A percentile compares a stretch with the other conserved stretches of the same genome.
These are phyloP conservation scores for Millerozyma miso DNA, from an alignment of 805 yeast species.

Conservation along the genomic window DNA sequence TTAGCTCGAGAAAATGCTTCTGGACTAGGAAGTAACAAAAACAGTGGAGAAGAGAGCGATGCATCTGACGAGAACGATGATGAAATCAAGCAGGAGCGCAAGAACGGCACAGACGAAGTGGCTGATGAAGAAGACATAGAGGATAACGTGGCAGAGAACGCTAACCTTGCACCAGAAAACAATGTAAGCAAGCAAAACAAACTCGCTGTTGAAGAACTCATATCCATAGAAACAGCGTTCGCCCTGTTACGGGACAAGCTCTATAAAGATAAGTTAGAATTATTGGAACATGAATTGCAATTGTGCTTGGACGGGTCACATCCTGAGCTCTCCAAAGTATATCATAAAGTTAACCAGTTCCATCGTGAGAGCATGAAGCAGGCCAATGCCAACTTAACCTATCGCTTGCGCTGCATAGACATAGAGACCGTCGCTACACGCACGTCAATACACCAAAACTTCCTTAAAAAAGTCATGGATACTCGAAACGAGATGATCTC, in stretches of 20 bases:
- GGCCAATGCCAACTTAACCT: slow-evolving; percentile 42
- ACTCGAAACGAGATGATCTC: slow-evolving; percentile 59
- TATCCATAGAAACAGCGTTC: slow-evolving; percentile 79
- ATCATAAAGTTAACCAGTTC: slow-evolving; percentile 65
- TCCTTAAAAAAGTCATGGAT: slow-evolving; percentile 62
- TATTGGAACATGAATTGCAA: slow-evolving; percentile 76
- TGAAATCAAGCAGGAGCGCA: slow-evolving; percentile 3
- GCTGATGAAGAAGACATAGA: slow-evolving; percentile 5
- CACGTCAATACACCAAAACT: slow-evolving; percentile 80
- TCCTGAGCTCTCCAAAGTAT: slow-evolving; percentile 77
- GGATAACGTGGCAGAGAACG: slow-evolving; percentile 11
- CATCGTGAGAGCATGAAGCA: slow-evolving; percentile 62
- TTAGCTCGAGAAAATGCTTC: neutral
- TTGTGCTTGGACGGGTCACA: slow-evolving; percentile 88
- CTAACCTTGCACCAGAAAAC: slow-evolving; percentile 9
- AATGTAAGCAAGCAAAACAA: slow-evolving; percentile 43
- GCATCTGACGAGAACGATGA: slow-evolving; percentile 12
- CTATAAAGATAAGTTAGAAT: slow-evolving; percentile 75
- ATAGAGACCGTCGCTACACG: slow-evolving; percentile 78
- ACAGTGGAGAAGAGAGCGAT: slow-evolving; percentile 13
- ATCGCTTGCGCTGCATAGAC: slow-evolving; percentile 71
- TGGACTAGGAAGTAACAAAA: neutral
- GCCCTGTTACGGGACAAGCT: slow-evolving; percentile 81
- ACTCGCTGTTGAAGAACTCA: slow-evolving; percentile 67
- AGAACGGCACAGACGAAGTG: slow-evolving; percentile 1